These are phyloP conservation scores for Capsicum baccatum DNA, from an alignment of 257 asterid species.

Conservation along the genomic window DNA sequence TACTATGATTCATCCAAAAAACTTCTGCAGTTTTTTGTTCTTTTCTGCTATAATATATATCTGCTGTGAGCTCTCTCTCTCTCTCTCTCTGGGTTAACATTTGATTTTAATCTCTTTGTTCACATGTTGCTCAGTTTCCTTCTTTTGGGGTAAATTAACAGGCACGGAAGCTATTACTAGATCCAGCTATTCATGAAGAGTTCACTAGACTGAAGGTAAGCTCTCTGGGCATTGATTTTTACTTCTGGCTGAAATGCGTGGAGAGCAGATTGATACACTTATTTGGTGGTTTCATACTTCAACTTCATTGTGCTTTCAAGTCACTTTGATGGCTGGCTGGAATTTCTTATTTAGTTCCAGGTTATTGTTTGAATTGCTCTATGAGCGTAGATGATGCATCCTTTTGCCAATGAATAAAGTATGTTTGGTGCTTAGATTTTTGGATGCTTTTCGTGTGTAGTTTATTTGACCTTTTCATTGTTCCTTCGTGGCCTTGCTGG, in stretches of 20 bases:
- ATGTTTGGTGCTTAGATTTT: not conserved
- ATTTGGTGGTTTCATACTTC: not conserved
- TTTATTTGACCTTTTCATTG: constrained; percentile 13
- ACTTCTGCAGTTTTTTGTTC: constrained; percentile 4
- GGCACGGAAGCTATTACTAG: constrained; percentile 90
- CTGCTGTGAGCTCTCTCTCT: not conserved
- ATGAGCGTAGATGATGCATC: constrained; percentile 15
- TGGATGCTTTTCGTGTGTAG: not conserved
- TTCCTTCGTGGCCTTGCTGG: not conserved
- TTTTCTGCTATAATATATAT: not conserved
- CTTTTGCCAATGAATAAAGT: not conserved
- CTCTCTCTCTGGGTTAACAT: not conserved
- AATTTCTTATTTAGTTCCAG: not conserved
- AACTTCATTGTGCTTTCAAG: not conserved
- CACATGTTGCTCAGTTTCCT: constrained; percentile 9
- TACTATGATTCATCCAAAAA: not conserved
- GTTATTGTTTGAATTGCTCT: constrained; percentile 17
- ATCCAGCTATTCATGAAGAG: constrained; percentile 98
- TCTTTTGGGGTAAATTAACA: constrained; percentile 39
- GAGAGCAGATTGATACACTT: constrained; percentile 19
- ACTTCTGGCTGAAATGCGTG: not conserved
- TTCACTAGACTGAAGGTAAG: constrained; percentile 87
- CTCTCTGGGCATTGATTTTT: constrained; percentile 22
- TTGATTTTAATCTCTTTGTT: not conserved
- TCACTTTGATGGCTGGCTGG: not conserved